A percentile compares a stretch with the other conserved stretches of the same genome.
Evolutionary conservation across 2,329 filamentous ascomycete species (phyloP).

Genomic region (Bipolaris gigantea): DNA sequence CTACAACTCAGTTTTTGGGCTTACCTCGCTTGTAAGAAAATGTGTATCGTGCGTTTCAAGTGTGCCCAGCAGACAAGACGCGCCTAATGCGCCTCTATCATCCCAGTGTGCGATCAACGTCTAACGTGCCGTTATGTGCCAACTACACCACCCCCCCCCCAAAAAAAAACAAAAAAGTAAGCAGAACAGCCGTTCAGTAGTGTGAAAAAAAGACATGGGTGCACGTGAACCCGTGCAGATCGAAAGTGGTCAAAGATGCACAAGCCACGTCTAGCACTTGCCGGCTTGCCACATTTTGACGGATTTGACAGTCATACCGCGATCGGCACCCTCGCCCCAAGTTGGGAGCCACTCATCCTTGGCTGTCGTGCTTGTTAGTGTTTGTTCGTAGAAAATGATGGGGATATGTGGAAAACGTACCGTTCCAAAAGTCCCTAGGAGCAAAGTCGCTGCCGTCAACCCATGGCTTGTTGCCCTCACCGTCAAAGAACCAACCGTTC

Average conservation of each 20-base stretch:
- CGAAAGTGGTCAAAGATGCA: not conserved
- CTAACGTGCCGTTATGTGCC: conserved; percentile 1
- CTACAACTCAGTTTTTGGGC: not conserved
- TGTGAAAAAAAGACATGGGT: not conserved
- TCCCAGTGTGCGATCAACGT: conserved; percentile 5
- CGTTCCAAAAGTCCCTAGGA: conserved; percentile 30
- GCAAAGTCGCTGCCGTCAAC: conserved; percentile 29
- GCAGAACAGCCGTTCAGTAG: not conserved
- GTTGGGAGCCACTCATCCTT: conserved; percentile 64
- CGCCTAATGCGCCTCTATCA: conserved; percentile 8
- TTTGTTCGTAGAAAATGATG: not conserved
- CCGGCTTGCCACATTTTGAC: conserved; percentile 58
- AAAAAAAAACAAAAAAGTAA: not conserved
- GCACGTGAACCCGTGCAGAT: not conserved
- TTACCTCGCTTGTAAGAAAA: not conserved
- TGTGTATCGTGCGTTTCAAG: not conserved
- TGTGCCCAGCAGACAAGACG: not conserved
- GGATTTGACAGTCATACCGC: conserved; percentile 64
- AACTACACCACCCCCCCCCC: no score
- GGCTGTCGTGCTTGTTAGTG: conserved; percentile 69
- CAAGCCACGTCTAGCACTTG: conserved; percentile 17
- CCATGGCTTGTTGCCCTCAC: conserved; percentile 80
- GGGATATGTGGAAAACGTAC: conserved; percentile 7
- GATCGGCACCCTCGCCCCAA: conserved; percentile 64
- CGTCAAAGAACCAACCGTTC: conserved; percentile 73